Percentiles rank a stretch among this genome's conserved stretches.
phyloP scores from a whole-genome alignment of 768 basidiomycete genomes.

The Rhodotorula paludigena region DNA sequence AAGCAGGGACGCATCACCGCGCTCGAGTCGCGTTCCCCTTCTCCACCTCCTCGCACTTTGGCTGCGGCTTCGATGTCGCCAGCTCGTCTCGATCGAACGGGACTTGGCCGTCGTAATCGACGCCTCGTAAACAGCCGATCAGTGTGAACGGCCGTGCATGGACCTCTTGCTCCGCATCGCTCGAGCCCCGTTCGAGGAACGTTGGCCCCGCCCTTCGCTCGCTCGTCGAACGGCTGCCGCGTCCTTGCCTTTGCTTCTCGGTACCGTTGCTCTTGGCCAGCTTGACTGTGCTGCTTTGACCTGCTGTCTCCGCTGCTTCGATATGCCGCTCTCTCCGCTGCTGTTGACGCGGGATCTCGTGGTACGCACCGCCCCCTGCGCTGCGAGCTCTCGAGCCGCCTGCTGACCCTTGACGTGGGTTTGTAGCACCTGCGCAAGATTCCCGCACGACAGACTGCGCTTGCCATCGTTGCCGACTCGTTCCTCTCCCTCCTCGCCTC shows the following conservation, averaged over 20 bases:
- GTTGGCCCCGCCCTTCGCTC: neutral
- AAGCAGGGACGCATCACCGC: no score
- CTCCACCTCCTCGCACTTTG: no score
- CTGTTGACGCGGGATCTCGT: conserved; percentile 12
- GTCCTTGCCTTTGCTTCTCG: neutral
- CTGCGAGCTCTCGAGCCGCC: neutral
- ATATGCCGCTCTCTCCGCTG: conserved; percentile 5
- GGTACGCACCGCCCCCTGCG: neutral
- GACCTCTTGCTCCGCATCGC: no score
- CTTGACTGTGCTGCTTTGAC: no score
- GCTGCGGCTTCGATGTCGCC: no score
- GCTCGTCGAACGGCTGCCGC: neutral
- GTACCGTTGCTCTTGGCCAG: no score
- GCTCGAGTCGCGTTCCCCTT: no score
- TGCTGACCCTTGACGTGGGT: neutral
- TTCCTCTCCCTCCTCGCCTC: conserved; percentile 30
- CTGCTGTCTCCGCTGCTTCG: neutral
- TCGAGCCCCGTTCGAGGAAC: no score
- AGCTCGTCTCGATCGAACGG: no score
- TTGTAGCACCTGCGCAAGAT: conserved; percentile 26
- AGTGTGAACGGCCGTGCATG: no score
- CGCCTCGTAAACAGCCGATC: no score
- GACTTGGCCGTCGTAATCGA: no score
- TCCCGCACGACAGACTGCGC: conserved; percentile 6
- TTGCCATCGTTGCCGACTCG: conserved; percentile 6